phyloP scores from a whole-genome alignment of 371 early-diverging fungal genomes.

The Actinomortierella wolfii region DNA sequence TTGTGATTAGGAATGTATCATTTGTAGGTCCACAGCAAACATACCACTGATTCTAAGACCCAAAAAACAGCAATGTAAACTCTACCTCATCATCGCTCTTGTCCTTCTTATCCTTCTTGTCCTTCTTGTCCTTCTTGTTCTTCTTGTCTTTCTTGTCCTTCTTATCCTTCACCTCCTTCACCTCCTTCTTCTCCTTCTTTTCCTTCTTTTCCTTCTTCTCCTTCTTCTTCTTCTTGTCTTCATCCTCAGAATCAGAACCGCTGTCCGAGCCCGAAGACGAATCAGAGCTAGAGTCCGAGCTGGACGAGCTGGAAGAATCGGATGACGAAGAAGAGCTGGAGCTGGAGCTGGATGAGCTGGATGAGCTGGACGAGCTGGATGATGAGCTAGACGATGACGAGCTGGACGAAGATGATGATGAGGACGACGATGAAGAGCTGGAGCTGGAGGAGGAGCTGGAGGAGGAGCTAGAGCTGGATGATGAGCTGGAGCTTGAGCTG shows the following conservation, averaged over 20 bases:
- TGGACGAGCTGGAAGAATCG: background rate
- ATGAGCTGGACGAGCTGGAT: constrained; percentile 46
- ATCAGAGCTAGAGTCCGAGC: constrained; percentile 13
- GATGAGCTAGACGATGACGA: background rate
- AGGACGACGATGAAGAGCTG: too few species aligned
- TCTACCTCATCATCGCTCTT: constrained; percentile 5
- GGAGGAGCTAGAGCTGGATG: background rate
- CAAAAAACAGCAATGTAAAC: background rate
- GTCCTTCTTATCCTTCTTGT: constrained; percentile 2
- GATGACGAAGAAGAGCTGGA: constrained; percentile 3
- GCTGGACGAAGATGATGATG: constrained; percentile 15
- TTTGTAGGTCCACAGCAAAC: too few species aligned
- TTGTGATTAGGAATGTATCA: too few species aligned
- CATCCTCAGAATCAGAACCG: constrained; percentile 12
- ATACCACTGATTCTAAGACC: too few species aligned
- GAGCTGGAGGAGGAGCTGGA: too few species aligned
- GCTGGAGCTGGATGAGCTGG: too few species aligned
- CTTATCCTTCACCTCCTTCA: constrained; percentile 11
- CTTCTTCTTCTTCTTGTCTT: constrained; percentile 5
- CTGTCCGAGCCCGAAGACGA: constrained; percentile 11
- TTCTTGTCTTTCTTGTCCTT: constrained; percentile 33
- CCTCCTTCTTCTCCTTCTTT: constrained; percentile 33
- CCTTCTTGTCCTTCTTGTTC: constrained; percentile 28
- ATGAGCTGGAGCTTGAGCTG: background rate
- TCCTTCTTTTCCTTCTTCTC: constrained; percentile 9